Base-by-base conservation (phyloP, 1,284 basidiomycete species). In the Naganishia liquefaciens region DNA sequence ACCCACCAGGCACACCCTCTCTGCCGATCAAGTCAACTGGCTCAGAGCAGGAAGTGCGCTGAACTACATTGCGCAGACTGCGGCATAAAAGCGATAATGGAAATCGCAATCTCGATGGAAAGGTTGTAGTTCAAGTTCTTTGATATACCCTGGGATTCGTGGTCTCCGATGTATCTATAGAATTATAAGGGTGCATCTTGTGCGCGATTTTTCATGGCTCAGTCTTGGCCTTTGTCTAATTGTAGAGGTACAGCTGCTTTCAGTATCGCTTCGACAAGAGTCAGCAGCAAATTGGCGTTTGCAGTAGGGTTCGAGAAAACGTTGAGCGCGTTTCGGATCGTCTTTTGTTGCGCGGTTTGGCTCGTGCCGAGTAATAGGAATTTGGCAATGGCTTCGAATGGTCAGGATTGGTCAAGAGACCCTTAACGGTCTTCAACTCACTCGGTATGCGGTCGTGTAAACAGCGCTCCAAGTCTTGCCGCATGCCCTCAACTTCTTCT, bases 11-110 rank as follows among this genome's bases (percentile, higher is more conserved):
- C 93, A 97, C 77, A 94, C 93, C 4, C 87, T 97, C 87, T 91
- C 89, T 44, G 79, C 77, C 28, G 93, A 95, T 76, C 93, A 96
- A 79, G 79, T 93, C 61, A 88, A 88, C 69, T 95, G 92, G 92
- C 79, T 95, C 61, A 82, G 83, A 64, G 87, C 88, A 42, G 93
- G 93, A 17, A 91, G 89, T 49, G 93, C 93, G 0, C 76, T 97
- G 72, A 97, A 96, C 77, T 75, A 70, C 68, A 79, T 79, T 52
- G 63, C 64, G 11, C 57, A 60, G 30, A 60, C 46, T 23, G 30
- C 57, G 25, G 33, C 23, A 27, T 57, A 57, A 57, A 55, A 57
- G 54, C 30, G 44, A 27, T 33, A 39, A 39, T 6, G 3, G 33
- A 46, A 19, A 47, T 33, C 54, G 55, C 30, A 39, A 19, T 13